Evolutionary conservation across 352 stramenopile genomes (phyloP).

Genomic region (Phytophthora pinifolia): DNA sequence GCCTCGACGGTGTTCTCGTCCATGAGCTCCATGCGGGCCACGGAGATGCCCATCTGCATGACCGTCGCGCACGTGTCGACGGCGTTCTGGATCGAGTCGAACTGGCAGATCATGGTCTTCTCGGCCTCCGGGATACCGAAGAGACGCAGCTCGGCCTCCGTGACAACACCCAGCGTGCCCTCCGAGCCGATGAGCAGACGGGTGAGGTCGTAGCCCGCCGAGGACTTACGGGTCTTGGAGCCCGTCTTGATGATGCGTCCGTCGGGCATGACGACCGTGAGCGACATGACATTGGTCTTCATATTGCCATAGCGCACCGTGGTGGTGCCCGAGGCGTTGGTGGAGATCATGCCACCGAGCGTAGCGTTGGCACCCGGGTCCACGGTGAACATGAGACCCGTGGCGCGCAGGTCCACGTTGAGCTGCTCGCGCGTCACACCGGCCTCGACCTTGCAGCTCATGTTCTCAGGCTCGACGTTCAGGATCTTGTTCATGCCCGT

Average conservation of each 20-base stretch:
- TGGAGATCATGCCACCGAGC: conserved; percentile 95
- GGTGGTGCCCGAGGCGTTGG: conserved; percentile 89
- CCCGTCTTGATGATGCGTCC: conserved; percentile 90
- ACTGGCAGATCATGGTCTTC: conserved; percentile 93
- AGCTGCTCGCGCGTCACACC: conserved; percentile 94
- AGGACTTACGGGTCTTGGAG: conserved; percentile 93
- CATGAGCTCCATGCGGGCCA: conserved; percentile 89
- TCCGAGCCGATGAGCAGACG: conserved; percentile 95
- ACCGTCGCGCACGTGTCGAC: conserved; percentile 83
- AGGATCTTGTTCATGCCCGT: conserved; percentile 80
- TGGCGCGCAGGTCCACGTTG: conserved; percentile 86
- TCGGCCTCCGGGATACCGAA: conserved; percentile 91
- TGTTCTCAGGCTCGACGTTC: conserved; percentile 71
- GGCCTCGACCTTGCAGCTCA: conserved; percentile 92
- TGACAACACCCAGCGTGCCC: conserved; percentile 95
- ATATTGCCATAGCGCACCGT: conserved; percentile 96
- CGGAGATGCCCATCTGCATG: conserved; percentile 88
- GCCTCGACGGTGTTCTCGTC: conserved; percentile 76
- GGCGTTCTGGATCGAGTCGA: conserved; percentile 87
- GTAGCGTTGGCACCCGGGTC: conserved; percentile 96
- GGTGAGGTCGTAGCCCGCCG: conserved; percentile 97
- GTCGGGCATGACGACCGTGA: conserved; percentile 93
- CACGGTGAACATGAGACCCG: conserved; percentile 95
- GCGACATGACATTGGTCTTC: conserved; percentile 94
- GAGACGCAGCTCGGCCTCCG: conserved; percentile 93